A percentile compares a stretch with the other conserved stretches of the same genome.
These are phyloP conservation scores for Lojkania enalia DNA, from an alignment of 2,329 filamentous ascomycete species.

Conservation along the genomic window DNA sequence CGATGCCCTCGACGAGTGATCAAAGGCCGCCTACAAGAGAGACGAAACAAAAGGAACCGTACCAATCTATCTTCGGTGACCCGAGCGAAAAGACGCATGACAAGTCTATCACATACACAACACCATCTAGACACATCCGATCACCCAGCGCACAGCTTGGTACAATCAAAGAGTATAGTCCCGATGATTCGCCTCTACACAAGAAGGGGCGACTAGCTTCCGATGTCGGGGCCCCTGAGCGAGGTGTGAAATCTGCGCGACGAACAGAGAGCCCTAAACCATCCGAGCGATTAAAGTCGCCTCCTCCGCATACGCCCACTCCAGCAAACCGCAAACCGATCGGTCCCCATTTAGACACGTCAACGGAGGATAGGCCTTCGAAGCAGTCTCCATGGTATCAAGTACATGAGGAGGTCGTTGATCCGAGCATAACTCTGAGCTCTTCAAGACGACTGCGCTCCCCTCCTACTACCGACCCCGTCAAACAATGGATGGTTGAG, in stretches of 20 bases:
- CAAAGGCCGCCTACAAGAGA: constrained; percentile 4
- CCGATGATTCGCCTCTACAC: constrained; percentile 46
- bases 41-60: constrained; percentile 21
- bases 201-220: constrained; percentile 49
- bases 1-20: neutral
- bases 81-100: constrained; percentile 30
- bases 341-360: constrained; percentile 33
- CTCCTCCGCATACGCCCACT: constrained; percentile 36
- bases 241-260: constrained; percentile 47
- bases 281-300: constrained; percentile 41
- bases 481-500: constrained; percentile 41
- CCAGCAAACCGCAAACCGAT: constrained; percentile 27
- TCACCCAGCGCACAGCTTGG: constrained; percentile 48
- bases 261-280: constrained; percentile 32
- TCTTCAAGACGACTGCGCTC: constrained; percentile 42
- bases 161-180: constrained; percentile 56
- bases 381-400: constrained; percentile 47
- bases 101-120: constrained; percentile 19
- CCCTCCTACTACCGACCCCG: constrained; percentile 36
- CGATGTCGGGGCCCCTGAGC: constrained; percentile 49
- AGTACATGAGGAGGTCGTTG: constrained; percentile 48
- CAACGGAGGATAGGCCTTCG: constrained; percentile 20
- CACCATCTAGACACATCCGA: constrained; percentile 31
- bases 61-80: constrained; percentile 41
- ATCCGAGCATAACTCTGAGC: constrained; percentile 46